These are phyloP conservation scores for Termitomyces sp. DNA, from an alignment of 768 basidiomycete species.

Conservation along the genomic window DNA sequence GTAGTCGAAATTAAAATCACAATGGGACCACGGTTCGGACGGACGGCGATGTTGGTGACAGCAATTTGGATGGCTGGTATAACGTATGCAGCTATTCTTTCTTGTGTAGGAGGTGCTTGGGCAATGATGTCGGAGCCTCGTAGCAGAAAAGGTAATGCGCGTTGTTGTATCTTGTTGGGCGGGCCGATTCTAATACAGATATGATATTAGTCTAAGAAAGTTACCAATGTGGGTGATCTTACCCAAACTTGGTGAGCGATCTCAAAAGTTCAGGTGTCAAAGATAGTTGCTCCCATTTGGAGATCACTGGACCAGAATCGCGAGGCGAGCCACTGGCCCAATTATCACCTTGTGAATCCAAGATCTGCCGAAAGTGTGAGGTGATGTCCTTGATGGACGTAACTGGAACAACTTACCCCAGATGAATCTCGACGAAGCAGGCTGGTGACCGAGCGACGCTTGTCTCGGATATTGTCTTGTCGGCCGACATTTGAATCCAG, in stretches of 20 bases:
- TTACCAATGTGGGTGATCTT: slow-evolving; percentile 24
- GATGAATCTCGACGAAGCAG: slow-evolving; percentile 73
- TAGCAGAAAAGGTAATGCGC: slow-evolving; percentile 92
- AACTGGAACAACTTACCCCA: slow-evolving; percentile 44
- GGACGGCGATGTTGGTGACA: slow-evolving; percentile 55
- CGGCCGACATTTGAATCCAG: slow-evolving; percentile 41
- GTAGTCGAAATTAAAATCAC: slow-evolving; percentile 97
- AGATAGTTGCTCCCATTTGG: slow-evolving; percentile 94
- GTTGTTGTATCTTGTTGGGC: slow-evolving; percentile 98
- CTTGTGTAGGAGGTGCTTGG: slow-evolving; percentile 97
- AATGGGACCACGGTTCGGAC: slow-evolving; percentile 70
- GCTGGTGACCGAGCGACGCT: slow-evolving; percentile 70
- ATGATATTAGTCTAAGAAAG: slow-evolving; percentile 4
- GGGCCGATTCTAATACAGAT: slow-evolving; percentile 72
- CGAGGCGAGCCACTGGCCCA: slow-evolving; percentile 53
- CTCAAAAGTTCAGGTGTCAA: slow-evolving; percentile 84
- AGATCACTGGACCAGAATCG: slow-evolving; percentile 75
- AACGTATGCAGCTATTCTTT: slow-evolving; percentile 95
- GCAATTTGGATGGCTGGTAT: slow-evolving; percentile 88
- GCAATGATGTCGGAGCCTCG: slow-evolving; percentile 96
- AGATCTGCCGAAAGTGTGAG: slow-evolving; percentile 32
- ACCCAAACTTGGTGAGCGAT: slow-evolving; percentile 94
- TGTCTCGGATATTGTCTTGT: slow-evolving; percentile 52
- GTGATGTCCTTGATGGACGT: neutral
- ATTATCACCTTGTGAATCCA: slow-evolving; percentile 54